phyloP scores from a whole-genome alignment of 495 filamentous ascomycete genomes.

The Xylaria intraflava region DNA sequence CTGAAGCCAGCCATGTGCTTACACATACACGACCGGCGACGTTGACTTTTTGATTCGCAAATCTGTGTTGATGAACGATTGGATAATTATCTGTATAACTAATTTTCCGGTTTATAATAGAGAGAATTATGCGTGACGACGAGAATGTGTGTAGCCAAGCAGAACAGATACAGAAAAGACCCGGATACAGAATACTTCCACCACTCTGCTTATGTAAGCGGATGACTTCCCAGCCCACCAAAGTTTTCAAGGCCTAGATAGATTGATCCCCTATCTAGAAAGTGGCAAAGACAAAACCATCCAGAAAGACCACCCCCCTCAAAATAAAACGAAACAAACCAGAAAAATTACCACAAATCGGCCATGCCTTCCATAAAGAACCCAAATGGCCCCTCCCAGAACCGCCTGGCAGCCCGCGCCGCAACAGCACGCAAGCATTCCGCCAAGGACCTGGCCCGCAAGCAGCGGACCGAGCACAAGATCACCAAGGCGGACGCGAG shows the following conservation, averaged over 20 bases:
- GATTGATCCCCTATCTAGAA: too few relatives aligned
- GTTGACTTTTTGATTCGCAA: too few relatives aligned
- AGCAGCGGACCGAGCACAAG: conserved; percentile 11
- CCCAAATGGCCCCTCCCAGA: conserved; percentile 40
- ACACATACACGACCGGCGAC: too few relatives aligned
- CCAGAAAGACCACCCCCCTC: background rate
- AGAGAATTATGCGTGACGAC: too few relatives aligned
- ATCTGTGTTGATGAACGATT: too few relatives aligned
- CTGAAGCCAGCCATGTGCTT: too few relatives aligned
- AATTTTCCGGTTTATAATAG: too few relatives aligned
- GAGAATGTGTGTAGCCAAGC: too few relatives aligned
- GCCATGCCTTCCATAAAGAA: conserved; percentile 44
- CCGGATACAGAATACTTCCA: background rate
- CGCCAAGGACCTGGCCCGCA: conserved; percentile 19
- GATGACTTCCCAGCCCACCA: background rate
- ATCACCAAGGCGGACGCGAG: conserved; percentile 28
- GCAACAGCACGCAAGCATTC: conserved; percentile 24
- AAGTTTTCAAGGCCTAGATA: background rate
- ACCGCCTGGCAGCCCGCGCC: conserved; percentile 32
- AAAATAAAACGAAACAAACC: background rate
- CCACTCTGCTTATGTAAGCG: too few relatives aligned
- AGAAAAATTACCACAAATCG: background rate
- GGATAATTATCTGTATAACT: too few relatives aligned
- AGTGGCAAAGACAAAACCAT: background rate
- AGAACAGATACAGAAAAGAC: too few relatives aligned